A percentile compares a stretch with the other conserved stretches of the same genome.
Evolutionary conservation across 176 grass and related monocot genomes (phyloP).

Genomic region (Secale cereale): DNA sequence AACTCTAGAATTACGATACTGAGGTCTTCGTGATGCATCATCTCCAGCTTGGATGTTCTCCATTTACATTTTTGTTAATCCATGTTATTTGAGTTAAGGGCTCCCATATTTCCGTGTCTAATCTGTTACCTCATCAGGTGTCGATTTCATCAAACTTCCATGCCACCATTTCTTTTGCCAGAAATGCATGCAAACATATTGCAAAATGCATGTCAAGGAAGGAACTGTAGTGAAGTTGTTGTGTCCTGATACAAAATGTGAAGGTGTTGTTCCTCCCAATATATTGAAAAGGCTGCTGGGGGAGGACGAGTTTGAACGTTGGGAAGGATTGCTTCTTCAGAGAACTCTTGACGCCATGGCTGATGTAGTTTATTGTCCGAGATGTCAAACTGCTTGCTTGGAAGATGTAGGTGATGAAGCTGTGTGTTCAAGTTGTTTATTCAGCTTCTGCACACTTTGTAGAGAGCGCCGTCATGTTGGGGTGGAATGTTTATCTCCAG

Average conservation of each 20-base stretch:
- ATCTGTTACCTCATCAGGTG: conserved; percentile 41
- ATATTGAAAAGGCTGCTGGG: conserved; percentile 64
- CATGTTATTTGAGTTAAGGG: conserved; percentile 12
- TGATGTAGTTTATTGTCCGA: conserved; percentile 76
- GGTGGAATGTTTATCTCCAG: conserved; percentile 50
- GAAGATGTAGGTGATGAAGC: conserved; percentile 64
- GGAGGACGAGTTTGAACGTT: conserved; percentile 62
- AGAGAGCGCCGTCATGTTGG: conserved; percentile 75
- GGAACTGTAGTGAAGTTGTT: conserved; percentile 67
- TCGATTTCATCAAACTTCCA: conserved; percentile 67
- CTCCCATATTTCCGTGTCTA: conserved; percentile 2
- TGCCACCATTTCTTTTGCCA: conserved; percentile 80
- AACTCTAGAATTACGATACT: background rate
- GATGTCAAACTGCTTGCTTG: conserved; percentile 81
- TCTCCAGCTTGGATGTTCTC: conserved; percentile 5
- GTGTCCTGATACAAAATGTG: conserved; percentile 72
- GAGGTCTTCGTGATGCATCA: background rate
- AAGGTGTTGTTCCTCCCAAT: conserved; percentile 51
- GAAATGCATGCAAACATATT: conserved; percentile 81
- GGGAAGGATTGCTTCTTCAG: conserved; percentile 69
- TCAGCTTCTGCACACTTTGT: conserved; percentile 80
- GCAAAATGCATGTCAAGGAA: conserved; percentile 64
- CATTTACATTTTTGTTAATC: conserved; percentile 11
- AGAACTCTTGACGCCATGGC: conserved; percentile 71
- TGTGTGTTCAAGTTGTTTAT: conserved; percentile 76